A percentile compares a stretch with the other conserved stretches of the same genome.
Evolutionary conservation across 192 early-diverging fungal species (phyloP).

Genomic region (Irineochytrium annulatum): DNA sequence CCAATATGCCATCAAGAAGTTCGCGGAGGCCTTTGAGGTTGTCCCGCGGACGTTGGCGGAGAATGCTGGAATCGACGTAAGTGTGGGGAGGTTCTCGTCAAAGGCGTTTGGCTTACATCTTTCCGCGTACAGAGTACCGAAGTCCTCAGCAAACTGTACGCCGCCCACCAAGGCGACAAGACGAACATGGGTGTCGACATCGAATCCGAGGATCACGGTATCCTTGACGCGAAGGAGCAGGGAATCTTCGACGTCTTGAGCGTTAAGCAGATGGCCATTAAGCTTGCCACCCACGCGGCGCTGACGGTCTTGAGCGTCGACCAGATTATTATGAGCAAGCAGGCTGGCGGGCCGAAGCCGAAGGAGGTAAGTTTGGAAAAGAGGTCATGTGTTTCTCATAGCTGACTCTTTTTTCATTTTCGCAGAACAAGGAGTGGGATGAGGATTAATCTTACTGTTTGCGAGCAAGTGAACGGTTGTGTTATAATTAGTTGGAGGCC

Average conservation of each 20-base stretch:
- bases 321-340: constrained; percentile 99
- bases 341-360: constrained; percentile 85
- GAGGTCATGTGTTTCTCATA: too few relatives aligned
- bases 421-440: constrained; percentile 85
- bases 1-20: constrained; percentile 95
- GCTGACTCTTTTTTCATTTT: too few relatives aligned
- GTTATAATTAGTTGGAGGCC: too few relatives aligned
- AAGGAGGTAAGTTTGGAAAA: too few relatives aligned
- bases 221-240: constrained; percentile 70
- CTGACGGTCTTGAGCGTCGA: constrained; percentile 93
- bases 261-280: constrained; percentile 85
- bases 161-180: constrained; percentile 75
- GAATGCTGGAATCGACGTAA: constrained; percentile 88
- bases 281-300: constrained; percentile 86
- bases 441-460: constrained; percentile 72
- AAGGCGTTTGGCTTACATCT: not conserved
- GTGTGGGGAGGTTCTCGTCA: constrained; percentile 3
- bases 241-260: constrained; percentile 77
- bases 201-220: constrained; percentile 62
- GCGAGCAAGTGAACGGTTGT: too few relatives aligned
- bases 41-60: constrained; percentile 92
- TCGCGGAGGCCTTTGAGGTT: constrained; percentile 90
- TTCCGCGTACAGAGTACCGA: constrained; percentile 60
- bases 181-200: constrained; percentile 77
- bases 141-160: constrained; percentile 85